Evolutionary conservation across 192 early-diverging fungal species (phyloP), one percentile per base, ranked within the genome.

Genomic region (Coemansia sp.): DNA sequence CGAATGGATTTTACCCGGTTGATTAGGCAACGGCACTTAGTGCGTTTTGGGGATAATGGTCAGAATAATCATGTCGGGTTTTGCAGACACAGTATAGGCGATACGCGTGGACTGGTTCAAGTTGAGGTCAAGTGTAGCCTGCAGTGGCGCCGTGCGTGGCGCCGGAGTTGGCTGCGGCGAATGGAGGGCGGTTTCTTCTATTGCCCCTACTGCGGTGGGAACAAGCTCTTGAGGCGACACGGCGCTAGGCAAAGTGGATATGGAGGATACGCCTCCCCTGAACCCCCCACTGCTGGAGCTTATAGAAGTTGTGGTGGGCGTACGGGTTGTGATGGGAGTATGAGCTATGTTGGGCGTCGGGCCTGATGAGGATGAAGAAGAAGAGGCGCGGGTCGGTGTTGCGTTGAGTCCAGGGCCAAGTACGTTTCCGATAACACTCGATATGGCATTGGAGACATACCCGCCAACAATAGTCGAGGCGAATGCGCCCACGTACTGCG

Each of bases 401-500:
- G 35, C 5, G 12, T 5, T 16, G 19, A 36, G 4, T 0, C 17
- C 47, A 27, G 51, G 39, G 27, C 37, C 42, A 27, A 69, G 44
- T 13, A 69, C 4, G 11, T 16, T 25, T 0, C 29, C 32, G 5
- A 69, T 33, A 3, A 53, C 7, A 19, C 36, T 44, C 17, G 50
- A 45, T 10, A 70, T 49, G 8, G 40, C 54, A 38, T 54, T 31
- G 12, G 66, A 68, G 6, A 64, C 51, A 55, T 59, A 70, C n/a
- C 60, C 56, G 3, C 67, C 60, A 43, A 59, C 21, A 37, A 48
- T 1, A 7, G 50, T 47, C 0, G 67, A 64, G 2, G 56, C 67
- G n/a, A 64, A n/a, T 7, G 23, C 30, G 5, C 67, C 67, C 31
- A 51, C 16, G 12, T 55, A 55, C 33, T 64, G 67, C 5, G 60